These are phyloP conservation scores for Lophiotrema nucula DNA, from an alignment of 495 filamentous ascomycete species.

Conservation along the genomic window DNA sequence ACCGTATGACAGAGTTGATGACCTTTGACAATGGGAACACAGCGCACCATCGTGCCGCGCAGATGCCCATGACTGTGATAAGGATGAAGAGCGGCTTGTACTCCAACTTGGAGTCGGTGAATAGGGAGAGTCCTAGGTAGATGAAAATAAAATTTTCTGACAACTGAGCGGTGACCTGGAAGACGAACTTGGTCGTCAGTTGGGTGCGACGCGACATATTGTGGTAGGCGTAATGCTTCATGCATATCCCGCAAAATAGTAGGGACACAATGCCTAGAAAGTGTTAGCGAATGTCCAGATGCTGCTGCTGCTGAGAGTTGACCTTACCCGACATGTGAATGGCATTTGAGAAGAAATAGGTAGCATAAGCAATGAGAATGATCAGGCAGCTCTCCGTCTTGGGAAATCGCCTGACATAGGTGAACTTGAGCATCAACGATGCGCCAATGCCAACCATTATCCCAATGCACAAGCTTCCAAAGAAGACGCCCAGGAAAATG, in stretches of 20 bases:
- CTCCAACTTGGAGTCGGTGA: slow-evolving; percentile 80
- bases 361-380: slow-evolving; percentile 89
- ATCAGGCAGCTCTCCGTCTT: slow-evolving; percentile 96
- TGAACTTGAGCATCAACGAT: slow-evolving; percentile 87
- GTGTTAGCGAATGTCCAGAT: not conserved
- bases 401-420: slow-evolving; percentile 83
- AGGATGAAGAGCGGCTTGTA: slow-evolving; percentile 97
- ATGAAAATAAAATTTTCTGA: slow-evolving; percentile 99
- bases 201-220: slow-evolving; percentile 99
- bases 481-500: slow-evolving; percentile 93
- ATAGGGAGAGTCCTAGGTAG: slow-evolving; percentile 89
- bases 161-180: slow-evolving; percentile 89
- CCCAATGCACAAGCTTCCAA: slow-evolving; percentile 87
- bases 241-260: slow-evolving; percentile 94
- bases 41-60: slow-evolving; percentile 83
- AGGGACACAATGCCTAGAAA: slow-evolving; percentile 86
- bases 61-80: slow-evolving; percentile 86
- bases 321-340: slow-evolving; percentile 86
- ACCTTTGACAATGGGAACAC: slow-evolving; percentile 88
- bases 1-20: slow-evolving; percentile 93
- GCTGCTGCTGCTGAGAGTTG: not conserved
- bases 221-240: slow-evolving; percentile 99
- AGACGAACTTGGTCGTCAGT: slow-evolving; percentile 96
- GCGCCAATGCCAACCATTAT: slow-evolving; percentile 81
- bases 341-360: slow-evolving; percentile 95